Base-by-base conservation (phyloP, 805 yeast genomes). In the Wickerhamiella hasegawae region DNA sequence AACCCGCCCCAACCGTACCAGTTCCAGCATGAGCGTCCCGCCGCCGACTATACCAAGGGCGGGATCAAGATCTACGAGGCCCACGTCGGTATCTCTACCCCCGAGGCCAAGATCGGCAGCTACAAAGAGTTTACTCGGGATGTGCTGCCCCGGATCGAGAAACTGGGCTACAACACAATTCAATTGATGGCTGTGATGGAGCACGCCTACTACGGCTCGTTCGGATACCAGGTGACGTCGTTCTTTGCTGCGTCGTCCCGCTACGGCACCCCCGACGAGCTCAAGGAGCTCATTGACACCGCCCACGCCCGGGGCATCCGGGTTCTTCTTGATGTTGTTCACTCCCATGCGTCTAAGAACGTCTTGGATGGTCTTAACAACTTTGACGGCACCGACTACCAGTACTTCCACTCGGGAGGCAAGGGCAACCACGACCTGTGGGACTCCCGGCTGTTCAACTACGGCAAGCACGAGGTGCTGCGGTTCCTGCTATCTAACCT, bases 171-270 rank as follows among this genome's bases (percentile, higher is more conserved):
- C 57, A 83, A 90, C 55, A 75, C 94, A 4, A 78, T 87, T 47
- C 98, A 87, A 59, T 65, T 87, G 51, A 87, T 87, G 98, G 96
- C 98, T 0, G 69, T 87, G 30, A 87, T 87, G 98, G 98, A 87
- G 58, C 98, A 87, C 55, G 97, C 98, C 1, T 87, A 87, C 54
- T 87, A 87, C 55, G 98, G 96, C 1, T 82, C 94, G 2, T 87
- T 87, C 54, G 98, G 98, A n/a, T 87, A 87, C 55, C 98, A 87
- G 57, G 75, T 87, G 19, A 85, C 97, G 17, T 80, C 77, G 40
- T 90, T 87, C 54, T 87, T 80, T 54, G 96, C 97, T 2, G 66
- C 70, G 18, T 75, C 90, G 35, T 85, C 96, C 5, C 68, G 98
- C 43, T 90, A 66, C 48, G 98, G 98, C 20, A 73, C 95, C 0